Base-by-base conservation (phyloP, 2,329 filamentous ascomycete species). In the Drechslerella stenobrocha region DNA sequence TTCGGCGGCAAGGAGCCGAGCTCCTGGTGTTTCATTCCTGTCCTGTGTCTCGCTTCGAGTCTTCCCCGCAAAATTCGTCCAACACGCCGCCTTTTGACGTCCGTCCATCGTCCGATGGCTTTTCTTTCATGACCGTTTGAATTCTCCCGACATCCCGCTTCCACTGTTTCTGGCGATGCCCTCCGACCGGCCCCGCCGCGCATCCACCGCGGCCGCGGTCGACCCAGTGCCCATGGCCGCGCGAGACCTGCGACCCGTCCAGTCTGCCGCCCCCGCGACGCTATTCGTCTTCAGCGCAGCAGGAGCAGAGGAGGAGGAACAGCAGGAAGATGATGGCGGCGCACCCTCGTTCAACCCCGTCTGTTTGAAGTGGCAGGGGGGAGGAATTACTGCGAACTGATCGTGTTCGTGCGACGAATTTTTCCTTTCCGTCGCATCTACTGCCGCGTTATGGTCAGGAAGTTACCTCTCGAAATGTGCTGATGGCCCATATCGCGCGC, bases 311-410 rank as follows among this genome's bases (percentile, higher is more conserved):
- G 28, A 30, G 28, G 28, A 30, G 28, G 11, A 5, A 30, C 5
- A 30, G 5, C 5, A 30, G 28, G 5, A 30, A 11, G 28, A 30
- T 30, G 76, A 76, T 58, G 74, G 75, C 35, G 85, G 84, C 2
- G 78, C 80, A 26, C 88, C 90, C 23, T 95, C 89, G 71, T 95
- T 87, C 78, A 97, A 97, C 75, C 93, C 93, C 8, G 84, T 86
- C 63, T 98, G 93, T 79, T 80, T 97, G 74, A 96, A 92, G 80
- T 97, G 90, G 90, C 93, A 97, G 88, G 90, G 92, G 73, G 72
- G 84, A 72, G 53, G 48, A 44, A 51, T 28, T n/a, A n/a, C n/a
- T 11, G 20, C 18, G 30, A 30, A 30, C 28, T 30, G 5, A 30
- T 11, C 28, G 11, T 51, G 40, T 58, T 55, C 46, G 42, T 52